These are phyloP conservation scores for Priceomyces fermenticarens DNA, from an alignment of 805 yeast genomes.

Conservation along the genomic window DNA sequence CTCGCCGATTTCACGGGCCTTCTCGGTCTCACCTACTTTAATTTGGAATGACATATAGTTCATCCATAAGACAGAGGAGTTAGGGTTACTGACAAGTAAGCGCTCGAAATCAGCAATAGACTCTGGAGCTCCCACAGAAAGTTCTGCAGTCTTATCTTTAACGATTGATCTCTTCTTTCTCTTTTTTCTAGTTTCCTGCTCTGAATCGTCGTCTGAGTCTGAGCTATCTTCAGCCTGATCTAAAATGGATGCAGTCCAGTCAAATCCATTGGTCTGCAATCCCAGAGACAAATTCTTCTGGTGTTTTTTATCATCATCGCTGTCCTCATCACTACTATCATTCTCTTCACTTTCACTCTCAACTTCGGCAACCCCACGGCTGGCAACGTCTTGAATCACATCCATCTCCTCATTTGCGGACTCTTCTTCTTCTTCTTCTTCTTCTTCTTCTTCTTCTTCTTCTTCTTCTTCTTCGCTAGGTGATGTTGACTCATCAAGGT, in stretches of 20 bases:
- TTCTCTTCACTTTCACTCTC: conserved; percentile 22
- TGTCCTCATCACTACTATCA: conserved; percentile 22
- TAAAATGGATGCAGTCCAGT: conserved; percentile 90
- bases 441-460: conserved; percentile 20
- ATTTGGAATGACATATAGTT: conserved; percentile 97
- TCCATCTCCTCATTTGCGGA: conserved; percentile 35
- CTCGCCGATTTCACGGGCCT: conserved; percentile 89
- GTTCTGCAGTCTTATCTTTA: conserved; percentile 82
- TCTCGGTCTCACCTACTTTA: conserved; percentile 89
- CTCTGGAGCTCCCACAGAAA: conserved; percentile 84
- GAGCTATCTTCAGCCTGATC: conserved; percentile 70
- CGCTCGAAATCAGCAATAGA: conserved; percentile 91
- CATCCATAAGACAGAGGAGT: conserved; percentile 94
- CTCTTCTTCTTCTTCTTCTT: conserved; percentile 18
- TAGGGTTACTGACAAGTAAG: conserved; percentile 84
- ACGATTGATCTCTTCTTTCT: conserved; percentile 49
- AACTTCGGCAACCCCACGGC: conserved; percentile 21
- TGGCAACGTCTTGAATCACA: conserved; percentile 23
- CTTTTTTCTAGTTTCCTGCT: conserved; percentile 47
- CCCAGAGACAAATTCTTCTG: conserved; percentile 41
- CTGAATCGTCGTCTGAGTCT: conserved; percentile 55
- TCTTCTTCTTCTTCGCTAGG: conserved; percentile 6
- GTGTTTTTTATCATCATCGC: conserved; percentile 20
- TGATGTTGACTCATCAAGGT: conserved; percentile 23
- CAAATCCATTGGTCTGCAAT: conserved; percentile 82